Evolutionary conservation across 176 grass and related monocot genomes (phyloP).

Genomic region (Microstegium vimineum): DNA sequence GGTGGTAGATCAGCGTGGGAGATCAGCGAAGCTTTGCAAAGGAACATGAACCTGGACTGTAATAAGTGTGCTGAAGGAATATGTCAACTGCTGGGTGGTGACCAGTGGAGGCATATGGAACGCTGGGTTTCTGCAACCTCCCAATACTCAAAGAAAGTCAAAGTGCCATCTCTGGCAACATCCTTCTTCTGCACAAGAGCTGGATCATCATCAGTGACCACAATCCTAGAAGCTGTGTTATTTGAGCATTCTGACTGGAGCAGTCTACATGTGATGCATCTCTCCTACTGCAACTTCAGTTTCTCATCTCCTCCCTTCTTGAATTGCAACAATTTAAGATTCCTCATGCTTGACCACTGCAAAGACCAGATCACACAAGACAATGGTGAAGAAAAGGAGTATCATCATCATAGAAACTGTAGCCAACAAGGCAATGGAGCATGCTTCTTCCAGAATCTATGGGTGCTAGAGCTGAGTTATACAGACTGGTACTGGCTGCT

Average conservation of each 20-base stretch:
- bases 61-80: accelerated
- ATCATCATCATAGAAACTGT: too few species aligned
- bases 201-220: too few species aligned
- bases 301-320: constrained; percentile 25
- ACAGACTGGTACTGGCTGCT: background rate
- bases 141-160: accelerated
- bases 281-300: background rate
- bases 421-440: too few species aligned
- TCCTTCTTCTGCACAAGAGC: background rate
- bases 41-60: background rate
- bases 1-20: background rate
- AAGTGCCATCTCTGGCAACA: background rate
- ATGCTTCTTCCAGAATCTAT: background rate
- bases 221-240: background rate
- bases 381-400: too few species aligned
- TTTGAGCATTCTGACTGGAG: background rate
- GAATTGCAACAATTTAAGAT: background rate
- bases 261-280: background rate
- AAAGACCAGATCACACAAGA: too few species aligned
- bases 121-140: background rate
- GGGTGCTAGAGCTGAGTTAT: background rate
- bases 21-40: background rate
- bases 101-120: background rate
- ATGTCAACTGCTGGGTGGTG: too few species aligned
- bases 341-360: background rate